phyloP scores from a whole-genome alignment of 768 basidiomycete genomes.

The Trichaptum fuscoviolaceum region DNA sequence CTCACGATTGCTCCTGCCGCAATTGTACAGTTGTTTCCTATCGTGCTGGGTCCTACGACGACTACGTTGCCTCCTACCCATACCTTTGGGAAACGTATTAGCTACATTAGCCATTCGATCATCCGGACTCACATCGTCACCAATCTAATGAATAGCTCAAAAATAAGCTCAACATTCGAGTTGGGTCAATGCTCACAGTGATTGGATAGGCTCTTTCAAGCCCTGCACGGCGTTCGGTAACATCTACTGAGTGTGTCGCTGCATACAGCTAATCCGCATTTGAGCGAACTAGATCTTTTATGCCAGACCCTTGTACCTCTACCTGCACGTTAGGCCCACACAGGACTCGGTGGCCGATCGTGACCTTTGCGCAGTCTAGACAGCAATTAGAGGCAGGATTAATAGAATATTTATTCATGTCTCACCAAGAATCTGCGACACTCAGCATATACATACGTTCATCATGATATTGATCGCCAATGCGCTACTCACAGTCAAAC shows the following conservation, averaged over 20 bases:
- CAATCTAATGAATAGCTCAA: background rate
- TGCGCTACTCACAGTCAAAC: constrained; percentile 5
- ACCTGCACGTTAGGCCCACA: constrained; percentile 13
- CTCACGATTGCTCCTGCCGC: constrained; percentile 14
- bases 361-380: constrained; percentile 14
- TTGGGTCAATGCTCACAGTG: constrained; percentile 1
- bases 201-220: constrained; percentile 15
- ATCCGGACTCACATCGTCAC: constrained; percentile 4
- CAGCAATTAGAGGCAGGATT: background rate
- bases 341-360: constrained; percentile 14
- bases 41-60: constrained; percentile 13
- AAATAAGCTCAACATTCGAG: background rate
- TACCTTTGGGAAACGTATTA: constrained; percentile 7
- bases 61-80: constrained; percentile 13
- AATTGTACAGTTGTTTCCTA: constrained; percentile 13
- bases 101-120: background rate
- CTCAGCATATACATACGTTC: background rate
- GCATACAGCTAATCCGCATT: constrained; percentile 10
- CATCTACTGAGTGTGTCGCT: constrained; percentile 13
- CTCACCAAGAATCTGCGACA: constrained; percentile 5
- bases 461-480: background rate
- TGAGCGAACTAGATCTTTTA: constrained; percentile 3
- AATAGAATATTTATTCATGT: background rate
- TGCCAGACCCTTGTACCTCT: background rate
- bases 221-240: constrained; percentile 13